These are phyloP conservation scores for Crepidotus variabilis DNA, from an alignment of 768 basidiomycete genomes.

Conservation along the genomic window DNA sequence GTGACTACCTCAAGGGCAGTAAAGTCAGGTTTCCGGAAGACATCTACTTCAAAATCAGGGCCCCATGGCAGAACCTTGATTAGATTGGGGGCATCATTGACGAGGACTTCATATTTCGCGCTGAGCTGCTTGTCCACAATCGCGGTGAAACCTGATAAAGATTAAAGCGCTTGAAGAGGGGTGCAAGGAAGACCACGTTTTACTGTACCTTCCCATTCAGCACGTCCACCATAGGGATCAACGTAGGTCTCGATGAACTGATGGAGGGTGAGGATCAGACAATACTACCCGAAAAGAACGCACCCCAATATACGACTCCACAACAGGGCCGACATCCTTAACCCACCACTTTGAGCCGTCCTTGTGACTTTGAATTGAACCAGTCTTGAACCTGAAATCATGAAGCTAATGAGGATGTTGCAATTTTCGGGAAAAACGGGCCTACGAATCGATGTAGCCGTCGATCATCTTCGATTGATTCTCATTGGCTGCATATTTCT, in stretches of 20 bases:
- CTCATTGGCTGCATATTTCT: constrained; percentile 69
- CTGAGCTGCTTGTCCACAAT: constrained; percentile 84
- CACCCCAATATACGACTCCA: constrained; percentile 82
- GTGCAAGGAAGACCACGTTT: not conserved
- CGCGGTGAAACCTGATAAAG: constrained; percentile 71
- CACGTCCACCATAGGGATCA: constrained; percentile 87
- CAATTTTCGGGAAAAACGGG: not conserved
- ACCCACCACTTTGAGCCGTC: constrained; percentile 80
- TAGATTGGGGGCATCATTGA: constrained; percentile 70
- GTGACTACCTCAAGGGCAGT: constrained; percentile 79
- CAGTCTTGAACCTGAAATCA: constrained; percentile 61
- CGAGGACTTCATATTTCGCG: constrained; percentile 76
- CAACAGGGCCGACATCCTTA: constrained; percentile 80
- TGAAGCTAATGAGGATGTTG: not conserved
- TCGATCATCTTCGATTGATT: constrained; percentile 73
- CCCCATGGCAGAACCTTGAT: constrained; percentile 88
- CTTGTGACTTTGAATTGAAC: constrained; percentile 78
- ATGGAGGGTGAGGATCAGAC: not conserved
- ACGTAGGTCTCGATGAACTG: constrained; percentile 81
- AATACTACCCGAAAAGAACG: constrained; percentile 13
- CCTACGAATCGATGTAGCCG: constrained; percentile 75
- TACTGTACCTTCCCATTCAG: constrained; percentile 82
- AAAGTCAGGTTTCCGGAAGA: constrained; percentile 86
- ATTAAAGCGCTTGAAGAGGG: constrained; percentile 6
- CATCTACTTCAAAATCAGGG: constrained; percentile 56